Evolutionary conservation across 148 eudicot species (phyloP).

Genomic region (Persicaria tinctoria): DNA sequence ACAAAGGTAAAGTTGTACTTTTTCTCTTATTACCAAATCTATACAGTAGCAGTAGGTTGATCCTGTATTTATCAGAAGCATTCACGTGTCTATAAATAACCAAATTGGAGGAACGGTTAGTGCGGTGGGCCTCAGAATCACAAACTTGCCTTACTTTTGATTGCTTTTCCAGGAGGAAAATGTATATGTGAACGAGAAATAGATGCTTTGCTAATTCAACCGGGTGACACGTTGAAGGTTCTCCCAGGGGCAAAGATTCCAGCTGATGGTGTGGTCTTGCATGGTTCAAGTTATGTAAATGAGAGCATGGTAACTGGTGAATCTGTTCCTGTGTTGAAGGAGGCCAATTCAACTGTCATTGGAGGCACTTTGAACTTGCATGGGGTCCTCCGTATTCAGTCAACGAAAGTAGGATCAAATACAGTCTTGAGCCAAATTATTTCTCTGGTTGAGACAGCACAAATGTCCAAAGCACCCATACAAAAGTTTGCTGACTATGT

Average conservation of each 20-base stretch:
- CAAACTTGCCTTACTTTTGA: not conserved
- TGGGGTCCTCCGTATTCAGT: constrained; percentile 84
- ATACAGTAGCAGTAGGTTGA: not conserved
- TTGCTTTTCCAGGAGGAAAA: constrained; percentile 52
- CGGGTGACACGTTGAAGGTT: constrained; percentile 84
- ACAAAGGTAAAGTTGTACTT: constrained; percentile 44
- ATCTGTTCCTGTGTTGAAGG: constrained; percentile 78
- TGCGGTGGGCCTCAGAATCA: not conserved
- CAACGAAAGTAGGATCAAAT: constrained; percentile 86
- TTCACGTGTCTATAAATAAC: not conserved
- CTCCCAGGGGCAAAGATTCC: constrained; percentile 91
- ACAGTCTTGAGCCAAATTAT: constrained; percentile 96
- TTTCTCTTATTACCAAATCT: not conserved
- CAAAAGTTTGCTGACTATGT: constrained; percentile 91
- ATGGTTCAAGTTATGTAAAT: constrained; percentile 93
- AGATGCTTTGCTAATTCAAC: constrained; percentile 89
- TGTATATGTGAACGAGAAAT: constrained; percentile 68
- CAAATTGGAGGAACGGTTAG: not conserved
- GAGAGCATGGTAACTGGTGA: constrained; percentile 99
- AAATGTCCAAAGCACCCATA: constrained; percentile 98
- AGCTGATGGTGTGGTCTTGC: constrained; percentile 74
- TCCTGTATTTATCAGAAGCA: not conserved
- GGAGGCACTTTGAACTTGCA: constrained; percentile 96
- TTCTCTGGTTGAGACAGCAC: constrained; percentile 89
- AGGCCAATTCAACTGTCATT: constrained; percentile 55